Evolutionary conservation across 345 rosid species (phyloP), one percentile per base, ranked within the genome.

Genomic region (Salix purpurea): DNA sequence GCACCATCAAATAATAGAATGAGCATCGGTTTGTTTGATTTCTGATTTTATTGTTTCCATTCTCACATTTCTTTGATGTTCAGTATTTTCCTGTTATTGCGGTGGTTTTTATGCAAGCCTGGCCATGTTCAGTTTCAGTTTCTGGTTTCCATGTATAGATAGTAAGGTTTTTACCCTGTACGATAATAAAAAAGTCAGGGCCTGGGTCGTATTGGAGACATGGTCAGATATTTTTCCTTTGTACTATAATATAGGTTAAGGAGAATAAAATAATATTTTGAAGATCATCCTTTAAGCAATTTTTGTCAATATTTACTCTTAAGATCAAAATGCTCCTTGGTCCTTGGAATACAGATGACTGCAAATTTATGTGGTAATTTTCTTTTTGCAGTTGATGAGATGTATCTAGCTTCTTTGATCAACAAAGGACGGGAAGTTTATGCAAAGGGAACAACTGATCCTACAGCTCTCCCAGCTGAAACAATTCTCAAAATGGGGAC

Each of bases 1-100:
- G 95, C 95, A 23, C 92, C 92, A 74, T 86, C 95, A 44, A 91
- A 91, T 84, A 89, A 89, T 78, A 88, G 95, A 84, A 91, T 91
- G 92, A 89, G 92, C 90, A 88, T 91, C 64, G 92, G 91, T 89
- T 76, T 1, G 87, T 86, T 71, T 65, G 44, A 52, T 44, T 74
- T 78, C 66, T 72, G 34, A 68, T 12, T 37, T 36, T n/a, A 34
- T 71, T 37, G 15, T 52, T 74, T 83, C 56, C 23, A 32, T 24
- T 67, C 46, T 61, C 19, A 15, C 72, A 54, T 76, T 65, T 40
- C 4, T 40, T 71, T 42, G 30, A 19, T 21, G 42, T 26, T 56
- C 10, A 16, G 44, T 48, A 30, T 16, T 60, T 67, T 42, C 26
- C 11, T 76, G 16, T 70, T 46, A n/a, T 6, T 40, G 1, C 39